A percentile compares a stretch with the other conserved stretches of the same genome.
phyloP scores from a whole-genome alignment of 108 stramenopile species.

The Asterionellopsis glacialis region DNA sequence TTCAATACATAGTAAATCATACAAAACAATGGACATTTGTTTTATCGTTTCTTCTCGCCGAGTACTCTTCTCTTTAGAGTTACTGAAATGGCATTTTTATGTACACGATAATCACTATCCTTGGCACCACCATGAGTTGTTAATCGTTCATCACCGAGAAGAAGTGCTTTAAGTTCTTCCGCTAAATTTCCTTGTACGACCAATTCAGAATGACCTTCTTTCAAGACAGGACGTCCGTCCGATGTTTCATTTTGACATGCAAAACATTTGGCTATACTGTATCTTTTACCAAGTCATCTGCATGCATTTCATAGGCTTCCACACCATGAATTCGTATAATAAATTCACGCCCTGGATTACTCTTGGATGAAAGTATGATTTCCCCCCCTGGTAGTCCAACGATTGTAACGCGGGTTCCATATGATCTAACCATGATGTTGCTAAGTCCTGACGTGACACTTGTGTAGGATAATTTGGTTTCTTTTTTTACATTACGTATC shows the following conservation, averaged over 20 bases:
- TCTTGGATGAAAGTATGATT: constrained; percentile 43
- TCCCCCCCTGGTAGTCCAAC: constrained; percentile 74
- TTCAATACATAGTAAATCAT: too few relatives aligned
- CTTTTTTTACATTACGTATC: constrained; percentile 63
- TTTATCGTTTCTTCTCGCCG: constrained; percentile 45
- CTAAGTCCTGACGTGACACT: constrained; percentile 57
- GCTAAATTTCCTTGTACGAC: constrained; percentile 71
- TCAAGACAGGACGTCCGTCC: constrained; percentile 46
- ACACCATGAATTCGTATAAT: constrained; percentile 61
- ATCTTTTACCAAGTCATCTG: constrained; percentile 39
- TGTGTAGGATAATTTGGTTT: constrained; percentile 1
- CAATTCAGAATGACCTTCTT: constrained; percentile 58
- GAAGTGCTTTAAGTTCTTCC: constrained; percentile 65
- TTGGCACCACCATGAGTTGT: constrained; percentile 73
- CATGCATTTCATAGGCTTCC: constrained; percentile 73
- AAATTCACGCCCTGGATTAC: constrained; percentile 68
- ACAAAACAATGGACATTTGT: too few relatives aligned
- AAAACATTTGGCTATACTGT: constrained; percentile 62
- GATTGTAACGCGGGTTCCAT: constrained; percentile 60
- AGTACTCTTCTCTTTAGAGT: constrained; percentile 68
- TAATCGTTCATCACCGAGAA: constrained; percentile 63
- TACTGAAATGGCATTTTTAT: constrained; percentile 49
- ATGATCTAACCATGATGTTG: constrained; percentile 35
- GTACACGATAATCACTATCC: constrained; percentile 46
- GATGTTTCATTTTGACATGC: constrained; percentile 56